A percentile compares a stretch with the other conserved stretches of the same genome.
Conservation (phyloP, 1,284 basidiomycete genomes). For the Ustilago bromivora region DNA sequence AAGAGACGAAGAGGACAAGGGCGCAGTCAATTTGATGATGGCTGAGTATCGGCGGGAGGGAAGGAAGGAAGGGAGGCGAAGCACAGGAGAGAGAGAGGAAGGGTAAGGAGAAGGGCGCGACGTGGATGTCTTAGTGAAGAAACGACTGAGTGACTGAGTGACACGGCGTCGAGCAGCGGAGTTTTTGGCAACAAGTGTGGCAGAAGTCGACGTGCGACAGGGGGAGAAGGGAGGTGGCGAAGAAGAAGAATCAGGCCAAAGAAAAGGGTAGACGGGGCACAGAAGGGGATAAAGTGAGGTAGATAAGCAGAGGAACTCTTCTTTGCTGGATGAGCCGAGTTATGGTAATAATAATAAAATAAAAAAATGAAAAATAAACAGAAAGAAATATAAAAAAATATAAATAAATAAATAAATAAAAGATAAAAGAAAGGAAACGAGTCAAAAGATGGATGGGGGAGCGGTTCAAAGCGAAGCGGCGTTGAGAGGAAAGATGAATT, state of each 20-base stretch:
- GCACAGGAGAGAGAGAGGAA: conserved; percentile 10
- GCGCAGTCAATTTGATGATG: not conserved
- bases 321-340: too few species aligned
- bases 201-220: conserved; percentile 4
- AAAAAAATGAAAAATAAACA: not conserved
- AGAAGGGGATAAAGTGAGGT: not conserved
- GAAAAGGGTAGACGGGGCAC: not conserved
- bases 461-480: conserved; percentile 17
- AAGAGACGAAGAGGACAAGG: not conserved
- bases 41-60: not conserved
- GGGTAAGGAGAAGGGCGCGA: not conserved
- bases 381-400: not conserved
- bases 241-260: not conserved
- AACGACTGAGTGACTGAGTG: not conserved
- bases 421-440: not conserved
- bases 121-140: not conserved
- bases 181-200: not conserved
- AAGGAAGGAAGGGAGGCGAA: not conserved
- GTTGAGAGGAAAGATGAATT: conserved; percentile 3
- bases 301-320: not conserved
- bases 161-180: conserved; percentile 6
- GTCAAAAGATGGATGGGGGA: not conserved
- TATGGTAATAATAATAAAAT: not conserved
- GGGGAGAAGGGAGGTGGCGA: conserved; percentile 17
- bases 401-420: not conserved